Conservation (phyloP, 441 rosid species). For the Erodium moschatum region DNA sequence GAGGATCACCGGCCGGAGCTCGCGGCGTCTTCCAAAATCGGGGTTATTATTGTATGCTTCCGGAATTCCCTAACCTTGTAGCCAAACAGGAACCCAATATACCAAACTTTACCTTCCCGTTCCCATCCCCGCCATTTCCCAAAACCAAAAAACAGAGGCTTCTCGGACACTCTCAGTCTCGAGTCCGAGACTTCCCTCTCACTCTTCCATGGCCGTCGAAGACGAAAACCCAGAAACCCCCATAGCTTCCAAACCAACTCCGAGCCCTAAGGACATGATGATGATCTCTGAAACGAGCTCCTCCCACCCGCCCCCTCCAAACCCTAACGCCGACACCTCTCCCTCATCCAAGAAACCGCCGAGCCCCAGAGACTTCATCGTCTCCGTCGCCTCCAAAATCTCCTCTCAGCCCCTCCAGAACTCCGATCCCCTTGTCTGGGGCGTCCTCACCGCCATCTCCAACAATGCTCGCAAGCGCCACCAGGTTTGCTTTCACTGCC, state of each 20-base stretch:
- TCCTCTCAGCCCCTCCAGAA: slow-evolving; percentile 63
- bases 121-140: background rate
- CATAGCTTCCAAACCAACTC: slow-evolving; percentile 21
- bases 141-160: background rate
- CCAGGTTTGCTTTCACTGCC: slow-evolving; percentile 34
- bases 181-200: background rate
- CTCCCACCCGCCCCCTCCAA: slow-evolving; percentile 23
- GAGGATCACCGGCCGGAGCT: no score
- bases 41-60: no score
- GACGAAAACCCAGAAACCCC: slow-evolving; percentile 29
- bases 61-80: no score
- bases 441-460: slow-evolving; percentile 83
- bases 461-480: slow-evolving; percentile 65
- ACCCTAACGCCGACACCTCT: slow-evolving; percentile 22
- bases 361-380: slow-evolving; percentile 40
- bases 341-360: slow-evolving; percentile 32
- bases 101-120: background rate
- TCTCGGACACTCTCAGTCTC: background rate
- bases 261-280: slow-evolving; percentile 18
- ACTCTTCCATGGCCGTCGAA: slow-evolving; percentile 29
- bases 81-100: background rate
- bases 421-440: slow-evolving; percentile 70
- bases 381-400: slow-evolving; percentile 51
- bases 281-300: slow-evolving; percentile 27
- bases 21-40: no score